Base-by-base conservation (phyloP, 2,329 filamentous ascomycete species). In the Grosmannia clavigera region DNA sequence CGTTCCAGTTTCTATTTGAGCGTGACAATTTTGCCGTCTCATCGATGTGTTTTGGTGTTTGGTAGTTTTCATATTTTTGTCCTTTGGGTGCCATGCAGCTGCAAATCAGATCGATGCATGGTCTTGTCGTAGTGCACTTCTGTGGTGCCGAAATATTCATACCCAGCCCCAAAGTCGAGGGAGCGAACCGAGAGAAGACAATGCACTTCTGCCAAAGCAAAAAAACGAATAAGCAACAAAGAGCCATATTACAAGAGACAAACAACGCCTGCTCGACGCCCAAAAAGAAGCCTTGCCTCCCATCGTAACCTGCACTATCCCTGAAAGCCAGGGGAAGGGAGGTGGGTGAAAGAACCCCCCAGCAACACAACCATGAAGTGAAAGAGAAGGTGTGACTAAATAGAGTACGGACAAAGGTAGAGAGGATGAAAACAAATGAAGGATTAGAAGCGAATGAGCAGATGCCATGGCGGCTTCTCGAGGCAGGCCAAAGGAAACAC, bases 301-400 rank as follows among this genome's bases (percentile, higher is more conserved):
- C 57, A 19, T 50, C 33, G 11, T 29, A 58, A 33, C 31, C 50
- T 22, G n/a, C 22, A 40, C 46, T 58, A 40, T 52, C 40, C 57
- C 57, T 35, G 57, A 48, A 57, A 38, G 16, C n/a, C 14, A 27
- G 29, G 19, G 6, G 27, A 33, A 19, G 19, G 16, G 43, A 38
- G 19, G 16, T n/a, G 51, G 48, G n/a, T 14, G 50, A 54, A 53
- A 25, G 29, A 19, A 53, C 22, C 57, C 58, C 14, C 57, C 58
- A 59, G 38, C 51, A 59, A 55, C 46, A 50, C 19, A 59, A 43
- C 22, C 51, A 40, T 33, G 25, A 54, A 59, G 48, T 38, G 51
- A 59, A 59, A 38, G 57, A 12, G 35, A 46, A 35, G 11, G 54
- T 14, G 57, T 33, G 53, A 59, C 50, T 59, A 59, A 59, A 58